phyloP scores from a whole-genome alignment of 2,329 filamentous ascomycete genomes.

The Pseudogymnoascus sp. region DNA sequence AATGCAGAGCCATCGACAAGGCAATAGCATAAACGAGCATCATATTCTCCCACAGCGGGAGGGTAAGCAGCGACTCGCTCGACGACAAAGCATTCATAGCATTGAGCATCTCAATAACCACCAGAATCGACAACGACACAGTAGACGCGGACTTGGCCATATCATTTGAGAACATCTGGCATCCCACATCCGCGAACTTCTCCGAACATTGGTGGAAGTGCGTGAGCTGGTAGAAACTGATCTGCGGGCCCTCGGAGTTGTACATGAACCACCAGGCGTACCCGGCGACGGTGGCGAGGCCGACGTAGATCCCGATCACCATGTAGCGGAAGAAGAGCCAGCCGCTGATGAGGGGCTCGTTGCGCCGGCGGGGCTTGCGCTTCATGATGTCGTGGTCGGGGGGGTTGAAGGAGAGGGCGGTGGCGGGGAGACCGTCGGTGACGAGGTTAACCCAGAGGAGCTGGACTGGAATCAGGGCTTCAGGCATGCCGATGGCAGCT shows the following conservation, averaged over 20 bases:
- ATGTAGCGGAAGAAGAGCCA: slow-evolving; percentile 98
- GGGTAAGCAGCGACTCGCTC: slow-evolving; percentile 83
- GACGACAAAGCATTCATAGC: slow-evolving; percentile 97
- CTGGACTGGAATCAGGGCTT: slow-evolving; percentile 93
- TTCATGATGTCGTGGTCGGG: slow-evolving; percentile 98
- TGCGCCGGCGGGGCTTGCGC: slow-evolving; percentile 79
- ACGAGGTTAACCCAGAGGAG: slow-evolving; percentile 98
- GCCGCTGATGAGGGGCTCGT: slow-evolving; percentile 83
- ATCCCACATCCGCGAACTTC: slow-evolving; percentile 82
- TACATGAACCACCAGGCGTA: slow-evolving; percentile 99
- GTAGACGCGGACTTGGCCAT: slow-evolving; percentile 87
- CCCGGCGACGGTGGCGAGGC: slow-evolving; percentile 85
- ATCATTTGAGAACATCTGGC: slow-evolving; percentile 80
- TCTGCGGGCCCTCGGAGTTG: slow-evolving; percentile 81
- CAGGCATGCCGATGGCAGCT: slow-evolving; percentile 91
- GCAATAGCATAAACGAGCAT: slow-evolving; percentile 92
- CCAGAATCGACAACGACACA: slow-evolving; percentile 81
- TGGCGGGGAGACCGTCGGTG: slow-evolving; percentile 92
- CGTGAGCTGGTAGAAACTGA: slow-evolving; percentile 78
- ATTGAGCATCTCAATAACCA: slow-evolving; percentile 99
- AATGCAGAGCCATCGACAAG: slow-evolving; percentile 90
- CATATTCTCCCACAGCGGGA: slow-evolving; percentile 98
- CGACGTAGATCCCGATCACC: slow-evolving; percentile 91
- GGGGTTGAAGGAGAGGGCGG: slow-evolving; percentile 94
- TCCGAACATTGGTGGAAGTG: slow-evolving; percentile 91